A percentile compares a stretch with the other conserved stretches of the same genome.
phyloP scores from a whole-genome alignment of 768 basidiomycete genomes.

The Tulasnella sp. region DNA sequence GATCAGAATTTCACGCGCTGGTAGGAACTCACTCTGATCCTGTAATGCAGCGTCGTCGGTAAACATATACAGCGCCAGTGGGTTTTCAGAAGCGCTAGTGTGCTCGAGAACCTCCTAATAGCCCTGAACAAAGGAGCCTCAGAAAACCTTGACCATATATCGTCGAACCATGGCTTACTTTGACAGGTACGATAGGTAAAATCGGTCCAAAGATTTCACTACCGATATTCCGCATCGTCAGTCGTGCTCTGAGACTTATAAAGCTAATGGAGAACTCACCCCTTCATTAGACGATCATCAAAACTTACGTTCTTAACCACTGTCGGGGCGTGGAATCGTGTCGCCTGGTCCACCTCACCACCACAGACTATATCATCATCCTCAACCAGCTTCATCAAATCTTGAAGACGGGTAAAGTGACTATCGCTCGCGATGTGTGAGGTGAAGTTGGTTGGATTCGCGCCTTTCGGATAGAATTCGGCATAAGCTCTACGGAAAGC shows the following conservation, averaged over 20 bases:
- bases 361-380: constrained; percentile 50
- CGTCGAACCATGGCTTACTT: constrained; percentile 26
- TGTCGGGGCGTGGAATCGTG: constrained; percentile 45
- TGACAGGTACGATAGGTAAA: constrained; percentile 61
- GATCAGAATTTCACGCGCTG: background rate
- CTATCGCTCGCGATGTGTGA: constrained; percentile 40
- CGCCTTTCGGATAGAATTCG: constrained; percentile 44
- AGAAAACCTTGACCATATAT: too few relatives aligned
- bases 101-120: too few relatives aligned
- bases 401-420: constrained; percentile 45
- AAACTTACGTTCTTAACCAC: constrained; percentile 43
- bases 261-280: too few relatives aligned
- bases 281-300: constrained; percentile 45
- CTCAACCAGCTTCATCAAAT: constrained; percentile 42
- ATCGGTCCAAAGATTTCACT: constrained; percentile 83
- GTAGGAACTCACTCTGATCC: constrained; percentile 18
- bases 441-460: constrained; percentile 22
- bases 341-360: constrained; percentile 32
- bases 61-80: constrained; percentile 57
- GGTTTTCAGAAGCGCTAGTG: constrained; percentile 29
- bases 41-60: constrained; percentile 35
- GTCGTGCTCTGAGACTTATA: background rate
- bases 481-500: constrained; percentile 33
- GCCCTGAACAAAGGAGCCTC: too few relatives aligned
- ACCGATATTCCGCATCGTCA: background rate